Conservation (phyloP, 306 rosid genomes). For the Erythrophleum fordii region DNA sequence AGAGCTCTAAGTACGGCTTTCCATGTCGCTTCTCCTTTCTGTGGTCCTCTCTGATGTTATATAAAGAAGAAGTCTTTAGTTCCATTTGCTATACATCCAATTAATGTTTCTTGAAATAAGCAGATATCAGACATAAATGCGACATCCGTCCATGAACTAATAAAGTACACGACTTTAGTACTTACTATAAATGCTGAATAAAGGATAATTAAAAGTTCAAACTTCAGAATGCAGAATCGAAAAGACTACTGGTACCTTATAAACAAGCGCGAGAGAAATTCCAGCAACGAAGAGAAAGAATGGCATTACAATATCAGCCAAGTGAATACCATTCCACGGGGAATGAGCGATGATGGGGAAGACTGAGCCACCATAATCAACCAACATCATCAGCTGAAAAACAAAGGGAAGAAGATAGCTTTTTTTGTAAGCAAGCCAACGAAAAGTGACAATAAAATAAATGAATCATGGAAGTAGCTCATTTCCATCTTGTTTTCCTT, state of each 20-base stretch:
- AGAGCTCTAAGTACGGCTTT: slow-evolving; percentile 60
- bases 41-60: slow-evolving; percentile 58
- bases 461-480: neutral
- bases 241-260: slow-evolving; percentile 58
- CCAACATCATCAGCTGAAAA: slow-evolving; percentile 83
- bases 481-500: neutral
- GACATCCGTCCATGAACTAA: neutral
- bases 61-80: neutral
- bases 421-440: neutral
- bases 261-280: slow-evolving; percentile 72
- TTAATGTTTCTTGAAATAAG: neutral
- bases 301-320: slow-evolving; percentile 93
- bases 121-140: neutral
- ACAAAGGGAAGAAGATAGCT: neutral
- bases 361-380: slow-evolving; percentile 75
- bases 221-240: neutral
- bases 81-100: neutral
- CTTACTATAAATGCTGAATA: neutral
- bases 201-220: neutral
- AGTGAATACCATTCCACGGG: slow-evolving; percentile 81
- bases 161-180: neutral
- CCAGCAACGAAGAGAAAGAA: slow-evolving; percentile 87
- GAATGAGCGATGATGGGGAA: slow-evolving; percentile 77
- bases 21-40: slow-evolving; percentile 61
- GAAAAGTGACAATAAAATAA: neutral